Evolutionary conservation across 2,329 filamentous ascomycete genomes (phyloP).

Genomic region (Rhynchosporium secalis): DNA sequence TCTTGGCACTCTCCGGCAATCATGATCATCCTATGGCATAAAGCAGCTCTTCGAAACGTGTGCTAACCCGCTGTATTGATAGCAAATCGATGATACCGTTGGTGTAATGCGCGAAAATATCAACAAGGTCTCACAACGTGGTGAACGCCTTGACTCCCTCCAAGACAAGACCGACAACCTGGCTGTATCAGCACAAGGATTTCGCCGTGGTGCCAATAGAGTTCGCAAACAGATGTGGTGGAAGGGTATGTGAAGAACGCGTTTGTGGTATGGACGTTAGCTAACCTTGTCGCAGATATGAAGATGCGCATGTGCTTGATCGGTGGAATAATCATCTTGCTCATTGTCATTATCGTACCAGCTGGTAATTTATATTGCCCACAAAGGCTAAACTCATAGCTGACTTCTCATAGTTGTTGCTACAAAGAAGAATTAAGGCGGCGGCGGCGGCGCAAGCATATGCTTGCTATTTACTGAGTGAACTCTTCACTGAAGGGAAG

Average conservation of each 20-base stretch:
- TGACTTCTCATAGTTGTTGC: constrained; percentile 45
- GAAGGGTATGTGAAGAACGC: constrained; percentile 53
- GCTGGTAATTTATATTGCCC: constrained; percentile 61
- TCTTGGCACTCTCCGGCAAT: neutral
- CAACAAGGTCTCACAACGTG: constrained; percentile 92
- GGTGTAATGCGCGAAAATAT: constrained; percentile 97
- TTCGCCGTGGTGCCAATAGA: constrained; percentile 92
- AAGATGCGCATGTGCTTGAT: constrained; percentile 99
- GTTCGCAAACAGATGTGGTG: constrained; percentile 99
- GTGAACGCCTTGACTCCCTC: constrained; percentile 81
- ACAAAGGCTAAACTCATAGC: constrained; percentile 16
- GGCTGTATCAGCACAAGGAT: constrained; percentile 88
- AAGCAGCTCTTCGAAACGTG: neutral
- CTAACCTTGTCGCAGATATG: constrained; percentile 64
- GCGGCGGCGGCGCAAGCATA: constrained; percentile 18
- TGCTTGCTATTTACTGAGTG: constrained; percentile 11
- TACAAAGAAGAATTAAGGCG: constrained; percentile 44
- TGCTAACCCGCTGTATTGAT: constrained; percentile 31
- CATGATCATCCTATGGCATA: neutral
- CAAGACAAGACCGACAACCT: constrained; percentile 96
- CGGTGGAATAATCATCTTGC: constrained; percentile 83
- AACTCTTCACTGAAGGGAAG: constrained; percentile 7
- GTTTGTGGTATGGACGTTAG: neutral
- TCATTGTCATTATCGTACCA: constrained; percentile 93
- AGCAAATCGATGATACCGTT: constrained; percentile 98